Conservation (phyloP, 2,329 filamentous ascomycete species). For the Sclerotinia subarctica region DNA sequence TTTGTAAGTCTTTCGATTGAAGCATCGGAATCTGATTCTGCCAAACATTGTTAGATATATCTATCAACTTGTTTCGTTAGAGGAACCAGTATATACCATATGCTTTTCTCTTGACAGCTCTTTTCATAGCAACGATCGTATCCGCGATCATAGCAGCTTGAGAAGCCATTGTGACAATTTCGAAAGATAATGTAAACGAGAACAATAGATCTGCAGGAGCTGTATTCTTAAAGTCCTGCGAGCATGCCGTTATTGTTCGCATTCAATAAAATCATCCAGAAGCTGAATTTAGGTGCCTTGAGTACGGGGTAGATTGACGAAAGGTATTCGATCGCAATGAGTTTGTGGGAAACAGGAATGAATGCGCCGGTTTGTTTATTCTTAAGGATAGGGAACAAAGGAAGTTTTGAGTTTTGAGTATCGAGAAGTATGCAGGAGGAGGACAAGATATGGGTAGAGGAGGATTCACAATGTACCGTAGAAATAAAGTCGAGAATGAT, state of each 20-base stretch:
- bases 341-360: constrained; percentile 1
- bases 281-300: constrained; percentile 5
- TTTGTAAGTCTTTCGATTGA: constrained; percentile 68
- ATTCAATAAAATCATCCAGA: constrained; percentile 9
- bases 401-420: not conserved
- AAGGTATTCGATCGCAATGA: constrained; percentile 10
- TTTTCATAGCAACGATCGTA: constrained; percentile 66
- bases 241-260: constrained; percentile 13
- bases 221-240: constrained; percentile 1
- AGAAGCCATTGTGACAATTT: constrained; percentile 45
- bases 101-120: constrained; percentile 61
- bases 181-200: not conserved
- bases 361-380: constrained; percentile 9
- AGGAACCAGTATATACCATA: constrained; percentile 49
- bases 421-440: not conserved
- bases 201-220: not conserved
- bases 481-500: constrained; percentile 16
- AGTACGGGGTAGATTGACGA: constrained; percentile 11
- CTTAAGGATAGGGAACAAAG: not conserved
- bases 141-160: constrained; percentile 64
- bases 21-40: constrained; percentile 76
- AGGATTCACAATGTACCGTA: constrained; percentile 4
- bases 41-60: constrained; percentile 24
- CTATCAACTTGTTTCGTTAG: constrained; percentile 27
- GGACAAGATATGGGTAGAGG: not conserved